A percentile compares a stretch with the other conserved stretches of the same genome.
Evolutionary conservation across 2,329 filamentous ascomycete genomes (phyloP).

Genomic region (Fusarium duplospermum): DNA sequence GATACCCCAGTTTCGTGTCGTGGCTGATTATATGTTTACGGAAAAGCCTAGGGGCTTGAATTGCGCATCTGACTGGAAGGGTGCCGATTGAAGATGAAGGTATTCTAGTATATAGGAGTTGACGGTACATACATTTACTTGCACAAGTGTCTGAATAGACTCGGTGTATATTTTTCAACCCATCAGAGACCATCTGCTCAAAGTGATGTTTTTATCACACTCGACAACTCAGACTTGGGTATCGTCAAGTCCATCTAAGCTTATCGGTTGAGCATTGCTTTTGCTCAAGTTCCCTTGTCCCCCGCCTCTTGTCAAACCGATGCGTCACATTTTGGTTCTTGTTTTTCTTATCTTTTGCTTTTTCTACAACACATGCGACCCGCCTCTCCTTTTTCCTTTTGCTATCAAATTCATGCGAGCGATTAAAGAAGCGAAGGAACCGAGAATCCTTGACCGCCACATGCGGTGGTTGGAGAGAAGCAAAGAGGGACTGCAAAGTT

Average conservation of each 20-base stretch:
- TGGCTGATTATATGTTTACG: slow-evolving; percentile 11
- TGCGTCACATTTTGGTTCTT: neutral
- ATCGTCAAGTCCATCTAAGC: neutral
- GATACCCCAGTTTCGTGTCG: slow-evolving; percentile 32
- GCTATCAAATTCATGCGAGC: neutral
- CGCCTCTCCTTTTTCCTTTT: neutral
- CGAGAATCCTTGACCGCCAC: slow-evolving; percentile 1
- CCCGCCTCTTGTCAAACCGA: neutral
- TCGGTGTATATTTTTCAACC: neutral
- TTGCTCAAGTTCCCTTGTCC: neutral
- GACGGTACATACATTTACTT: neutral
- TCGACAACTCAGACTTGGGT: neutral
- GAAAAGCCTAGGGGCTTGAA: neutral
- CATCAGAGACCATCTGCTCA: neutral
- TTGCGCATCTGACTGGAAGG: neutral
- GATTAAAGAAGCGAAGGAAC: neutral
- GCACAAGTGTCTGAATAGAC: slow-evolving; percentile 2
- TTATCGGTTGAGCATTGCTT: neutral
- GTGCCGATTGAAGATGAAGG: neutral
- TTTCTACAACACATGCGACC: neutral
- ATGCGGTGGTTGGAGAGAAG: neutral
- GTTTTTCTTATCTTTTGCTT: neutral
- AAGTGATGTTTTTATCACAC: neutral
- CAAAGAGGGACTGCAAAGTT: neutral
- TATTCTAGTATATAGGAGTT: neutral